Base-by-base conservation (phyloP, 805 yeast species). In the Priceomyces medius region DNA sequence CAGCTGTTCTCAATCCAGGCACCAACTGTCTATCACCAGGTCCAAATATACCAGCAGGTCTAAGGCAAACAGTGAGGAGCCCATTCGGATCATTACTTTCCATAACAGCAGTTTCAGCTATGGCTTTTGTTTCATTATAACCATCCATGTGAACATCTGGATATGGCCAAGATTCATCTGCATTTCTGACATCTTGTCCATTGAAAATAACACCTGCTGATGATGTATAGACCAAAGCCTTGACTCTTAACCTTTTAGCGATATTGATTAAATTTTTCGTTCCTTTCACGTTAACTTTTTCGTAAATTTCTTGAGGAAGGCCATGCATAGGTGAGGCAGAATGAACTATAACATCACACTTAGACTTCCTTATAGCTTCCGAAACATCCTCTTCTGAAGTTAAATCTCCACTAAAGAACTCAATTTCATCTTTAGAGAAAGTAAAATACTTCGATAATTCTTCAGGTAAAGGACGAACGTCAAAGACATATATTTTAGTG, bases 1-100 rank as follows among this genome's bases (percentile, higher is more conserved):
- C 89, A 33, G 88, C 96, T 12, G 76, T 76, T 57, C 96, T 80
- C 44, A 93, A 71, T 3, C 95, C 96, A 9, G 99, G 99, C 35
- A 93, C 93, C 56, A 93, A 69, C 62, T 93, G 99, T 46, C 99
- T 80, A 62, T 93, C 99, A 33, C 99, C 98, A 4, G 98, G 99
- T 4, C 99, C 99, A 68, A 93, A 93, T 36, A 93, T 89, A 29
- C 99, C 99, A 1, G 99, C 97, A 1, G 99, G 99, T 48, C 99
- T 79, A 37, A 93, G 65, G 2, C 97, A 93, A 27, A 87, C 85
- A 0, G 99, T 93, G 37, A 76, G 66, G 49, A 90, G 77, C 1
- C 70, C 71, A 10, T 72, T 68, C 1, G 66, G 61, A 36, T 77
- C 76, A 61, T 88, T 86, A 13, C 95, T 86, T 16, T 76, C 67